Percentiles rank a stretch among this genome's conserved stretches.
Conservation (phyloP, 345 rosid genomes). For the Acer negundo region DNA sequence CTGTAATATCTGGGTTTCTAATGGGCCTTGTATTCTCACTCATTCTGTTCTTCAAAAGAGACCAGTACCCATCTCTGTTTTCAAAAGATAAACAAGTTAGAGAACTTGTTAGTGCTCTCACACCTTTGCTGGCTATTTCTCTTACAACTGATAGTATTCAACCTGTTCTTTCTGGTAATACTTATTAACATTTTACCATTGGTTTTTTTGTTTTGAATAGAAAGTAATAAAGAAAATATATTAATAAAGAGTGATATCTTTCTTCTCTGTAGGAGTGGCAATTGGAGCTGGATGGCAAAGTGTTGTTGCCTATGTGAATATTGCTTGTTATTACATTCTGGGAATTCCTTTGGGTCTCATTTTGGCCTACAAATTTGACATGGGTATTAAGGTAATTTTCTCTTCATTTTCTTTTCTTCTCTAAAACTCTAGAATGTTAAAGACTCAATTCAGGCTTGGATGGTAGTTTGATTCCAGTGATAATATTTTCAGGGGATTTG, state of each 20-base stretch:
- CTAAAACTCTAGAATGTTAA: not conserved
- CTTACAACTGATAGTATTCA: constrained; percentile 69
- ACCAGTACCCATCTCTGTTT: constrained; percentile 63
- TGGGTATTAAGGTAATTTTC: constrained; percentile 47
- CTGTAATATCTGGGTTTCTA: constrained; percentile 48
- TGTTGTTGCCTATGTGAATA: constrained; percentile 54
- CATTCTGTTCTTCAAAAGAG: constrained; percentile 40
- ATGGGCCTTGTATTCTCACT: constrained; percentile 52
- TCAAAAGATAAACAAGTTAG: constrained; percentile 50
- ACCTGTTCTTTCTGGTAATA: constrained; percentile 83
- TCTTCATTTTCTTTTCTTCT: no score
- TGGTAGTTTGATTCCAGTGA: not conserved
- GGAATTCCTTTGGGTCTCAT: constrained; percentile 62
- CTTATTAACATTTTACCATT: not conserved
- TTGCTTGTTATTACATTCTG: constrained; percentile 56
- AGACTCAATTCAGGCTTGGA: not conserved
- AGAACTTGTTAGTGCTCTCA: constrained; percentile 52
- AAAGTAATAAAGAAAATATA: no score
- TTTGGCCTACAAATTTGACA: constrained; percentile 47
- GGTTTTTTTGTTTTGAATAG: not conserved
- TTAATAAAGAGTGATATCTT: not conserved
- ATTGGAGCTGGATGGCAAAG: constrained; percentile 79
- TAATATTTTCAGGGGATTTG: constrained; percentile 62
- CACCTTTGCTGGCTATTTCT: constrained; percentile 69
- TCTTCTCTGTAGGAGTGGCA: constrained; percentile 41